Conservation (phyloP, 768 basidiomycete species). For the Lepiota subincarnata region DNA sequence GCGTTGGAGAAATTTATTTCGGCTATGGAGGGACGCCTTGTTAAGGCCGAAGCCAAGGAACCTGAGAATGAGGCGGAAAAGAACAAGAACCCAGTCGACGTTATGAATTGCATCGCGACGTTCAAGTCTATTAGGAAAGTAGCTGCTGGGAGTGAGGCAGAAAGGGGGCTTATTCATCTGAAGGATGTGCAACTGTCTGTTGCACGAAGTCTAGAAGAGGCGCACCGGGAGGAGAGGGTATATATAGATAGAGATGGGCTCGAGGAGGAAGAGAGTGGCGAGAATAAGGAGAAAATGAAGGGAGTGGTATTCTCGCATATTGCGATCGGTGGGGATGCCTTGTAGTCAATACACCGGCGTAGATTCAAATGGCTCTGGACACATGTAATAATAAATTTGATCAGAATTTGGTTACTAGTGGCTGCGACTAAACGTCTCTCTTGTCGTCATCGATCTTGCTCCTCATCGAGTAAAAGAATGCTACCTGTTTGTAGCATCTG, state of each 20-base stretch:
- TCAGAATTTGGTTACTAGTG: too few species aligned
- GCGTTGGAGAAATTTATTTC: slow-evolving; percentile 12
- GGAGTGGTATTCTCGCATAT: too few species aligned
- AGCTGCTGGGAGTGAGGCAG: not conserved
- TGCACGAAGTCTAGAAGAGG: slow-evolving; percentile 7
- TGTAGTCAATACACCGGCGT: too few species aligned
- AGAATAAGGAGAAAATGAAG: not conserved
- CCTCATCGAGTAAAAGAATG: too few species aligned
- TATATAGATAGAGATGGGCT: not conserved
- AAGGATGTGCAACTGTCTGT: slow-evolving; percentile 11
- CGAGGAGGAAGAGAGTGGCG: slow-evolving; percentile 5
- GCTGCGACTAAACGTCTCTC: too few species aligned
- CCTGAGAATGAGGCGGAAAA: too few species aligned
- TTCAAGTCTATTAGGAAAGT: not conserved
- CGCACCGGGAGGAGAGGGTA: not conserved
- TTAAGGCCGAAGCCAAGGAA: slow-evolving; percentile 1
- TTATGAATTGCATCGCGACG: not conserved
- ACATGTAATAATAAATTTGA: too few species aligned
- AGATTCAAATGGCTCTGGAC: too few species aligned
- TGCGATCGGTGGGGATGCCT: too few species aligned
- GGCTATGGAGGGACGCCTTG: slow-evolving; percentile 6
- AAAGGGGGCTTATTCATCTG: slow-evolving; percentile 6
- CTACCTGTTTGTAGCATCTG: too few species aligned
- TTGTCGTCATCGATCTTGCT: too few species aligned
- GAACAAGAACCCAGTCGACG: not conserved